A percentile compares a stretch with the other conserved stretches of the same genome.
These are phyloP conservation scores for Diplodia mutila DNA, from an alignment of 2,329 filamentous ascomycete species.

Conservation along the genomic window DNA sequence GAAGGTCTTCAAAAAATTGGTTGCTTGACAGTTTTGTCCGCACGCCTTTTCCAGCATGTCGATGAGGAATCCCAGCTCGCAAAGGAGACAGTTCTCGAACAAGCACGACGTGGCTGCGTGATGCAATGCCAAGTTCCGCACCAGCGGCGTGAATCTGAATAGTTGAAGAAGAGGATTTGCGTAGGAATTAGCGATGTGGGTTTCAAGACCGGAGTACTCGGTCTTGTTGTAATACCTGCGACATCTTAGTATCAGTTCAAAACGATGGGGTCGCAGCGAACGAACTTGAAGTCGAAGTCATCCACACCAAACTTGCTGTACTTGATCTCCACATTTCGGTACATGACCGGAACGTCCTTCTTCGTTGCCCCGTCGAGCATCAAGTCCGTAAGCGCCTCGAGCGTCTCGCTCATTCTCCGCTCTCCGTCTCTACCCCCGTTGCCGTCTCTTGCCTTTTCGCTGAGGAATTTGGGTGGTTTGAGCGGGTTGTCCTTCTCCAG, in stretches of 20 bases:
- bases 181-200: constrained; percentile 95
- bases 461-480: constrained; percentile 88
- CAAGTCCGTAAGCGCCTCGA: constrained; percentile 68
- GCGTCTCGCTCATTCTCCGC: constrained; percentile 57
- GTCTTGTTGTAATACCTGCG: constrained; percentile 91
- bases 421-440: constrained; percentile 32
- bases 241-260: not conserved
- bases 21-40: constrained; percentile 92
- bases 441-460: constrained; percentile 75
- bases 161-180: constrained; percentile 91
- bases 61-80: constrained; percentile 92
- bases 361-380: constrained; percentile 73
- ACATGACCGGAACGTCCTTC: constrained; percentile 83
- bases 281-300: constrained; percentile 94
- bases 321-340: constrained; percentile 94
- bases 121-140: constrained; percentile 85
- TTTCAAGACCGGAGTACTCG: constrained; percentile 87
- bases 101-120: constrained; percentile 87
- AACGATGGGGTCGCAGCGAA: constrained; percentile 21
- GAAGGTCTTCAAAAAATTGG: constrained; percentile 89
- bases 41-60: constrained; percentile 98
- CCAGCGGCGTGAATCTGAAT: constrained; percentile 83
- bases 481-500: constrained; percentile 63
- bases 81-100: constrained; percentile 82
- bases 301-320: constrained; percentile 99